Evolutionary conservation across 169 alveolate genomes (phyloP).

Genomic region (Plasmodium cynomolgi): DNA sequence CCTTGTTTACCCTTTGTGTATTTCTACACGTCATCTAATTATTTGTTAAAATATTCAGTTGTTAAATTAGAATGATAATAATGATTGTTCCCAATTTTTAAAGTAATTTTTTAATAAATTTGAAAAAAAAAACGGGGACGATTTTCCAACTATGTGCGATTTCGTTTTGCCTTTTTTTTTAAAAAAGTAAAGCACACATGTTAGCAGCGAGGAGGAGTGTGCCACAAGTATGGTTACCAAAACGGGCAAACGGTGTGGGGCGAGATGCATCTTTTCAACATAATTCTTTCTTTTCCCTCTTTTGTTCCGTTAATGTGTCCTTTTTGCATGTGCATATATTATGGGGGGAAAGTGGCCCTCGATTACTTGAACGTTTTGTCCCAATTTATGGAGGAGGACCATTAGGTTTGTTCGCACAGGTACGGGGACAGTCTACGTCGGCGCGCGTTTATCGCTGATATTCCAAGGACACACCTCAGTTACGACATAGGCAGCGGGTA

Average conservation of each 20-base stretch:
- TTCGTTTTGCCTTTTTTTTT: not conserved
- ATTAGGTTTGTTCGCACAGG: not conserved
- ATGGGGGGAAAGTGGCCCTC: not conserved
- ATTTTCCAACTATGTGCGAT: not conserved
- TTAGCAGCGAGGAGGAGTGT: not conserved
- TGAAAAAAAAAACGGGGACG: not conserved
- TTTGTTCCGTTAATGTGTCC: not conserved
- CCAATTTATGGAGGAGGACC: not conserved
- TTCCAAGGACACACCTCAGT: not conserved
- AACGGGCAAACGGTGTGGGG: not conserved
- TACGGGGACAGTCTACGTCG: not conserved
- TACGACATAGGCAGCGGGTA: not conserved
- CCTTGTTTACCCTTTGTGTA: not conserved
- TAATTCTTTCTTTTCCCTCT: not conserved
- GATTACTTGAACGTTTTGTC: not conserved
- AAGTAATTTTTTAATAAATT: slow-evolving; percentile 24
- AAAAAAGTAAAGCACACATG: not conserved
- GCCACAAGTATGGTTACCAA: not conserved
- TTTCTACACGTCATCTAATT: not conserved
- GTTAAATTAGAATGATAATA: slow-evolving; percentile 17
- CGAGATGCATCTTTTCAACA: not conserved
- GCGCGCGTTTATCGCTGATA: not conserved
- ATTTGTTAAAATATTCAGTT: slow-evolving; percentile 11
- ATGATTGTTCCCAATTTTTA: slow-evolving; percentile 6
- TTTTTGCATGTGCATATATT: not conserved